Evolutionary conservation across 805 yeast species (phyloP).

Genomic region (Teunomyces stri): DNA sequence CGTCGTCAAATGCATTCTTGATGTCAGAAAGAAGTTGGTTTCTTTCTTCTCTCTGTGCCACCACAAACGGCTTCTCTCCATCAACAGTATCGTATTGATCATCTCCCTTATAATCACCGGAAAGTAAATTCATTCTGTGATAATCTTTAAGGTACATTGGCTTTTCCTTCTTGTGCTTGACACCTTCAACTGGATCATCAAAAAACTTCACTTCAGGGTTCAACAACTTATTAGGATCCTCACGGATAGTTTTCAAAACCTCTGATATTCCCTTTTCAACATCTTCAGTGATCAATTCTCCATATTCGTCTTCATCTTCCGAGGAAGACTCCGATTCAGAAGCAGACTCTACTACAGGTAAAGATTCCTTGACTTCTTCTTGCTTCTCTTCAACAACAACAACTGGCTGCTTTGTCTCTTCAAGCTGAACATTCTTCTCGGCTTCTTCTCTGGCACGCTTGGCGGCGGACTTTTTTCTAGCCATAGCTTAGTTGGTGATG

Average conservation of each 20-base stretch:
- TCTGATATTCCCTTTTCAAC: conserved; percentile 76
- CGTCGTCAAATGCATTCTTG: conserved; percentile 55
- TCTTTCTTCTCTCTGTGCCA: conserved; percentile 75
- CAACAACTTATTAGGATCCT: conserved; percentile 62
- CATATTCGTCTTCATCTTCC: conserved; percentile 89
- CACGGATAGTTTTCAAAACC: conserved; percentile 68
- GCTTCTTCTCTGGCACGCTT: conserved; percentile 60
- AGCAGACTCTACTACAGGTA: conserved; percentile 21
- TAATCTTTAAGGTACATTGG: conserved; percentile 91
- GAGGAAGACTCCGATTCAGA: conserved; percentile 37
- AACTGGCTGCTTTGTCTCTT: conserved; percentile 1
- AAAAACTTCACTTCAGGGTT: conserved; percentile 74
- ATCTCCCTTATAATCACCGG: conserved; percentile 58
- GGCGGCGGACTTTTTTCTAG: conserved; percentile 85
- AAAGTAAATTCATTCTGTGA: conserved; percentile 78
- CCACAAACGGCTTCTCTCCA: conserved; percentile 65
- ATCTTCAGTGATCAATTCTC: conserved; percentile 81
- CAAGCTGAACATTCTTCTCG: conserved; percentile 3
- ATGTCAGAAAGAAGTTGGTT: conserved; percentile 73
- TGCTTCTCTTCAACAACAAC: conserved; percentile 20
- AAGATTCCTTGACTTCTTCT: conserved; percentile 13
- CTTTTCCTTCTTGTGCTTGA: conserved; percentile 37
- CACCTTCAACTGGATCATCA: conserved; percentile 53
- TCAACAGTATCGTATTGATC: conserved; percentile 51
- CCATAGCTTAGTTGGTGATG: conserved; percentile 42